Evolutionary conservation across 2,329 filamentous ascomycete species (phyloP), one percentile per base, ranked within the genome.

Genomic region (Didymella arachidicola): DNA sequence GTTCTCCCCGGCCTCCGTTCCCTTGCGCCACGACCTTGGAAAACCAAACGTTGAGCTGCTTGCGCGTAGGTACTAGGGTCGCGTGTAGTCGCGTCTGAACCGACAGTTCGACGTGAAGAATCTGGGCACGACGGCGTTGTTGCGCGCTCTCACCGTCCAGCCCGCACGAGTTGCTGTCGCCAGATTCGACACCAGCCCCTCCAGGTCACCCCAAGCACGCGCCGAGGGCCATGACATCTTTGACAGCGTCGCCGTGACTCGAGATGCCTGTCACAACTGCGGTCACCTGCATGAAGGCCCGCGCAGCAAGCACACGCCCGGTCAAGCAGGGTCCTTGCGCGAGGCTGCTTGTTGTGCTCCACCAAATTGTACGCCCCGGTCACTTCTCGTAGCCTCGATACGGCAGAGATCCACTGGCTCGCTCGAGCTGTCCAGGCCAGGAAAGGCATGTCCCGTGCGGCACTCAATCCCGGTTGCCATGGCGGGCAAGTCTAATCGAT

Each of bases 221-320:
- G 46, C 34, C 47, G 32, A n/a, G 49, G 19, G 43, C 6, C 51
- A 59, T 53, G 41, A 39, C 50, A 49, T 32, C 45, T 46, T 46
- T 43, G 51, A 43, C 52, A 52, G 42, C 42, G 39, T 39, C 43
- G 18, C 46, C 47, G 51, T 56, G 52, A 60, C 52, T 55, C 51
- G 57, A 55, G 29, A 42, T 52, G 36, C 47, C 52, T 55, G 47
- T 55, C 57, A 52, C 52, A 51, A 54, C 60, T 62, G 61, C 61
- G 43, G 63, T 49, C 58, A 59, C 62, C 52, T 62, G 69, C 68
- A 72, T 67, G 49, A 62, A 52, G 57, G 57, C 65, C 69, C 64
- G 63, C 62, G 56, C 56, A 59, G 46, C 34, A 53, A 44, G 65
- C 67, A 65, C 67, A 64, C 60, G 59, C 62, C 62, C 50, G 48